Evolutionary conservation across 352 stramenopile species (phyloP), one percentile per base, ranked within the genome.

Genomic region (Phytophthora kernoviae): DNA sequence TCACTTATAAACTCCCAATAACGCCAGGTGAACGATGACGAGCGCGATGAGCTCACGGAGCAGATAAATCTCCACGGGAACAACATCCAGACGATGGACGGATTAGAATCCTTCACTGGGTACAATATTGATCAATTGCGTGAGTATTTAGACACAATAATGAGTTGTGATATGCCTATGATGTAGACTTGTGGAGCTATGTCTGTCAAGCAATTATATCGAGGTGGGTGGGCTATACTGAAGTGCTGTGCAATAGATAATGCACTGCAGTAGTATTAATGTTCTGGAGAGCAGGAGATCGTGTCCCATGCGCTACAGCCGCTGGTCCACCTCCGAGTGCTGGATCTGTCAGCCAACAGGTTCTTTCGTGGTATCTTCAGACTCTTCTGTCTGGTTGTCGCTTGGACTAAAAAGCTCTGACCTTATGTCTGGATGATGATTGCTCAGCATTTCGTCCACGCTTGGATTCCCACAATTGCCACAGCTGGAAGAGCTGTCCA

Each of bases 1-100:
- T 30, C 24, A 18, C 4, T 8, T 44, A 17, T 24, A 33, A 30
- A 30, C 24, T 50, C n/a, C n/a, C 34, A 10, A 12, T n/a, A 5
- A 40, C 14, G 26, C 32, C 32, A 81, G 76, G 47, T 48, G 26
- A 52, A 50, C 9, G 73, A 71, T 30, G 58, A 82, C 37, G 67
- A 74, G 11, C 45, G 65, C 52, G 73, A 87, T 45, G 70, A 79
- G 22, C 52, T 62, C 15, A 71, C 91, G 24, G 78, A 86, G 68
- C 81, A 91, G 50, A 65, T 94, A 52, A 94, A 93, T 66, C 44
- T 92, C 14, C 85, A 92, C 59, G 86, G 86, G 5, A 94, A 94
- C 60, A 40, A 43, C 24, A 73, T 94, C 44, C 62, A 77, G 50
- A 64, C 51, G 11, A 75, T 94, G 56, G 80, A 94, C 36, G 86